Evolutionary conservation across 2,329 filamentous ascomycete species (phyloP).

Genomic region (Aspergillus sp.): DNA sequence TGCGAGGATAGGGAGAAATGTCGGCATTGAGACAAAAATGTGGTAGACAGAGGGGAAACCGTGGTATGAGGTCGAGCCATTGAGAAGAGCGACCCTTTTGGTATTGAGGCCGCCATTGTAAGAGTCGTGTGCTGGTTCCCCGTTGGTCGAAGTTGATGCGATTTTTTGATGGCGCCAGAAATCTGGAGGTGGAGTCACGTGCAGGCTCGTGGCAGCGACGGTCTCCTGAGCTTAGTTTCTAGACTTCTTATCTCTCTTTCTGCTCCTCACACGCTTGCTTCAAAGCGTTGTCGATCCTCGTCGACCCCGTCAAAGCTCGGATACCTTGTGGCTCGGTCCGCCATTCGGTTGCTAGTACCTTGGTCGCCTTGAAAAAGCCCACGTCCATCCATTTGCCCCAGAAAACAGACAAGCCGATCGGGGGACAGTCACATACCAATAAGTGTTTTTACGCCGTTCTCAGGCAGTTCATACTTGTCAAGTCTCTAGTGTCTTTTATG

Average conservation of each 20-base stretch:
- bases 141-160: conserved; percentile 8
- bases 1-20: conserved; percentile 40
- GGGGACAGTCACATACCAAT: neutral
- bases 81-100: conserved; percentile 28
- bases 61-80: conserved; percentile 23
- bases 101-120: conserved; percentile 41
- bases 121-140: conserved; percentile 13
- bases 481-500: conserved; percentile 22
- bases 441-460: conserved; percentile 1
- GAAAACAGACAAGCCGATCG: neutral
- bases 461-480: neutral
- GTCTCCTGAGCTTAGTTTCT: neutral
- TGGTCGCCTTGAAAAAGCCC: neutral
- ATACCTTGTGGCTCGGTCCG: neutral
- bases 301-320: neutral
- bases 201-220: neutral
- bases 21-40: conserved; percentile 35
- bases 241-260: neutral
- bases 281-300: conserved; percentile 10
- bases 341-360: neutral
- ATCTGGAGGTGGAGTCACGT: conserved; percentile 16
- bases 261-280: conserved; percentile 5
- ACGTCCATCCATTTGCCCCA: neutral
- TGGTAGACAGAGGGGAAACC: conserved; percentile 20
- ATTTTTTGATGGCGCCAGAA: conserved; percentile 17